phyloP scores from a whole-genome alignment of 208 protist species.

The Leptomonas seymouri region DNA sequence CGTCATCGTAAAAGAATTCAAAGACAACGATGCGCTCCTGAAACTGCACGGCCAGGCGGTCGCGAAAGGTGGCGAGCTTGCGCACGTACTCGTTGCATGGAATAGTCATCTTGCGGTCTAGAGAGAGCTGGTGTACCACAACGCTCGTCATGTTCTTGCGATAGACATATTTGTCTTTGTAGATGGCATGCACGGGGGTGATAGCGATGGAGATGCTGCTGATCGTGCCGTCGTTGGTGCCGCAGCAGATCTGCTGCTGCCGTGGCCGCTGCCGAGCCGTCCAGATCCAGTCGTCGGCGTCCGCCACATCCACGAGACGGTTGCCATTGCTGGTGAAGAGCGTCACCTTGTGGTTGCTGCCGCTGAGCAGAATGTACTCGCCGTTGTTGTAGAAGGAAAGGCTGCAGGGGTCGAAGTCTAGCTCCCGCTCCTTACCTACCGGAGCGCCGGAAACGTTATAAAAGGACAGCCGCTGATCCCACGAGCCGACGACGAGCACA shows the following conservation, averaged over 20 bases:
- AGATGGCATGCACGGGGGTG: conserved; percentile 94
- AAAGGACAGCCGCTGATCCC: conserved; percentile 96
- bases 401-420: conserved; percentile 95
- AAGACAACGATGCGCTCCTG: conserved; percentile 94
- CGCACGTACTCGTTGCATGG: conserved; percentile 95
- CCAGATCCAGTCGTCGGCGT: conserved; percentile 91
- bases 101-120: conserved; percentile 87
- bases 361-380: conserved; percentile 94
- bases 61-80: conserved; percentile 94
- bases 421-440: conserved; percentile 67
- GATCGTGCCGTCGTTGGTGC: conserved; percentile 92
- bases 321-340: conserved; percentile 92
- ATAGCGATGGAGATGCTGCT: conserved; percentile 87
- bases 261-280: conserved; percentile 75
- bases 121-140: conserved; percentile 93
- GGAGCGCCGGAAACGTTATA: conserved; percentile 89
- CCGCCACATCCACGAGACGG: conserved; percentile 70
- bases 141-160: conserved; percentile 96
- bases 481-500: conserved; percentile 95
- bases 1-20: conserved; percentile 93
- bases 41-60: conserved; percentile 95
- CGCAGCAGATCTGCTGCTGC: conserved; percentile 81
- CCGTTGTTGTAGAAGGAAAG: conserved; percentile 91
- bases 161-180: conserved; percentile 95
- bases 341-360: conserved; percentile 91